Percentiles rank a stretch among this genome's conserved stretches.
Evolutionary conservation across 106 monocot genomes (phyloP).

Genomic region (Platanthera zijinensis): DNA sequence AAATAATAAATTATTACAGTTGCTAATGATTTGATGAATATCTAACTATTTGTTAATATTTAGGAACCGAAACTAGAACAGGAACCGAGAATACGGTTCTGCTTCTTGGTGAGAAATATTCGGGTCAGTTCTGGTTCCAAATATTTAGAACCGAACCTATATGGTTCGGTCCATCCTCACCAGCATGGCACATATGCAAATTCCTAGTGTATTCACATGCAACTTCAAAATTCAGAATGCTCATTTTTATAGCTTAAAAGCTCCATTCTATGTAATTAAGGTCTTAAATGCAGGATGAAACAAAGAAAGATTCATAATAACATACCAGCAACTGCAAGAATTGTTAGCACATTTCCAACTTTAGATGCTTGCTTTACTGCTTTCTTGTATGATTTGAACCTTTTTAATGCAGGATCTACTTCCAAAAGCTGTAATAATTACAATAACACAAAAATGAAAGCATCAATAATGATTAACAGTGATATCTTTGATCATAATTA

Average conservation of each 20-base stretch:
- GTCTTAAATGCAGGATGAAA: neutral
- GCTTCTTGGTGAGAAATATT: too few relatives aligned
- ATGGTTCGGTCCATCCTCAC: neutral
- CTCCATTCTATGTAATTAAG: neutral
- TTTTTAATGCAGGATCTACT: conserved; percentile 56
- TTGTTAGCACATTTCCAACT: conserved; percentile 40
- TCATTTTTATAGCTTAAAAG: neutral
- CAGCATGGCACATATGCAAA: neutral
- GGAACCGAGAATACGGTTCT: too few relatives aligned
- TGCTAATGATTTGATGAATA: too few relatives aligned
- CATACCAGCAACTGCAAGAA: conserved; percentile 41
- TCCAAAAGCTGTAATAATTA: conserved; percentile 41
- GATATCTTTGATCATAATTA: neutral
- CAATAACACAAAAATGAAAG: neutral
- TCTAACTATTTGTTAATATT: too few relatives aligned
- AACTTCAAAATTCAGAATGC: neutral
- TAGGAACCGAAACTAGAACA: too few relatives aligned
- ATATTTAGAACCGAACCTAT: too few relatives aligned
- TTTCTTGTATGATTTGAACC: conserved; percentile 54
- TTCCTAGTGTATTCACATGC: neutral
- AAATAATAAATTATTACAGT: too few relatives aligned
- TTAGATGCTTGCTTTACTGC: conserved; percentile 47
- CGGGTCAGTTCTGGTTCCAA: too few relatives aligned
- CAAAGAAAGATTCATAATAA: neutral
- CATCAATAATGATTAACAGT: neutral